Evolutionary conservation across 2,329 filamentous ascomycete genomes (phyloP).

Genomic region (Neobulgaria alba): DNA sequence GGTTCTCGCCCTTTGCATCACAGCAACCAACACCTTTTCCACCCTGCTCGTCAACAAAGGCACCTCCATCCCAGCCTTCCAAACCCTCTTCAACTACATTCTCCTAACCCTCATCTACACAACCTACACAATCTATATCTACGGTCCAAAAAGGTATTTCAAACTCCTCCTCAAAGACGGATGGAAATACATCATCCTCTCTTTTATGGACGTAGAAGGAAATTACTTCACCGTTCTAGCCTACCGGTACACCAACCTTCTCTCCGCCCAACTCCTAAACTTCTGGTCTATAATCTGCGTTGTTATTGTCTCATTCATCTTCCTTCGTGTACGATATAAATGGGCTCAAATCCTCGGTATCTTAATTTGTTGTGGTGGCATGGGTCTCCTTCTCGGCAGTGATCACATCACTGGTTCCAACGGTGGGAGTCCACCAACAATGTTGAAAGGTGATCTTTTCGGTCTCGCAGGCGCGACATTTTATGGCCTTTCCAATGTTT

Average conservation of each 20-base stretch:
- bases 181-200: slow-evolving; percentile 90
- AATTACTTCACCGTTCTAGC: slow-evolving; percentile 98
- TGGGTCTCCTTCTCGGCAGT: slow-evolving; percentile 74
- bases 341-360: slow-evolving; percentile 79
- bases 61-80: slow-evolving; percentile 87
- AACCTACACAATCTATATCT: slow-evolving; percentile 66
- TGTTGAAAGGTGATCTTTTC: slow-evolving; percentile 88
- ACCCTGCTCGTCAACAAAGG: slow-evolving; percentile 57
- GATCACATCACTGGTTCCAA: slow-evolving; percentile 77
- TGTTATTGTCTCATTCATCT: slow-evolving; percentile 70
- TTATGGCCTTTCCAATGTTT: slow-evolving; percentile 85
- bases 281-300: slow-evolving; percentile 98
- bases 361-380: slow-evolving; percentile 81
- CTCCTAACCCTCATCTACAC: slow-evolving; percentile 78
- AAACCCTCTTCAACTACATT: slow-evolving; percentile 91
- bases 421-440: slow-evolving; percentile 57
- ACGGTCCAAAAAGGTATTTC: slow-evolving; percentile 65
- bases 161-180: slow-evolving; percentile 59
- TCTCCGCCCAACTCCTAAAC: slow-evolving; percentile 78
- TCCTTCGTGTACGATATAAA: slow-evolving; percentile 86
- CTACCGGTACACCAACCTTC: slow-evolving; percentile 49
- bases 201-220: slow-evolving; percentile 89
- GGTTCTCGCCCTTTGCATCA: slow-evolving; percentile 81
- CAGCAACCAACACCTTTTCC: slow-evolving; percentile 84
- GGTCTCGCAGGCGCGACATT: slow-evolving; percentile 80